Evolutionary conservation across 441 rosid genomes (phyloP), one percentile per base, ranked within the genome.

Genomic region (Kokia cookei): DNA sequence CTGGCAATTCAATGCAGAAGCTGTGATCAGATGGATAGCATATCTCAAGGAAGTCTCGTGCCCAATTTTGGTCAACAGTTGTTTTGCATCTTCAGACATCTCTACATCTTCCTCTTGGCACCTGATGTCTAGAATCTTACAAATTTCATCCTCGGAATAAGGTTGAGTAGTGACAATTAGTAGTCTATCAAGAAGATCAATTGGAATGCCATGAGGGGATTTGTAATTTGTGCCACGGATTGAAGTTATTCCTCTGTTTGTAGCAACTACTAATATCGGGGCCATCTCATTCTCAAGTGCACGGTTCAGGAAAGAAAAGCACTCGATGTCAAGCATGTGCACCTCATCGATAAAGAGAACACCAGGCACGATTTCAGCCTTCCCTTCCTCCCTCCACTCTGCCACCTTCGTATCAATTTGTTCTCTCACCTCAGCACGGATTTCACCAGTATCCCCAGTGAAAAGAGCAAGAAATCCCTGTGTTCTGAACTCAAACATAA

Each of bases 301-400:
- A 73, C 98, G 91, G 78, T 94, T 94, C 48, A 92, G 86, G 89
- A 94, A 94, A 24, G 99, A 94, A 89, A 94, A 94, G 82, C 99
- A 94, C 84, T 94, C 99, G 0, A 94, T 91, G 71, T 93, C 99
- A 57, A 94, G 97, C 97, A 93, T 93, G 86, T 94, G 99, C 43
- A 91, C 97, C 76, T 94, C 99, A 58, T 94, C 97, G 6, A 94
- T 94, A 86, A 94, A 94, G 75, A 93, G 92, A 45, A 94, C 99
- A 51, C 98, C 98, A 0, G 99, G 99, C 19, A 94, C 97, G 62
- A 92, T 91, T 78, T 93, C 98, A 0, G 97, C 99, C 78, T 94
- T 94, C 3, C 99, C 99, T 84, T 94, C 99, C 81, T 93, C 99
- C 80, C 93, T 91, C 99, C 98, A 93, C 84, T 94, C 99, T 3